Base-by-base conservation (phyloP, 371 early-diverging fungal species). In the Zopfochytrium polystomum region DNA sequence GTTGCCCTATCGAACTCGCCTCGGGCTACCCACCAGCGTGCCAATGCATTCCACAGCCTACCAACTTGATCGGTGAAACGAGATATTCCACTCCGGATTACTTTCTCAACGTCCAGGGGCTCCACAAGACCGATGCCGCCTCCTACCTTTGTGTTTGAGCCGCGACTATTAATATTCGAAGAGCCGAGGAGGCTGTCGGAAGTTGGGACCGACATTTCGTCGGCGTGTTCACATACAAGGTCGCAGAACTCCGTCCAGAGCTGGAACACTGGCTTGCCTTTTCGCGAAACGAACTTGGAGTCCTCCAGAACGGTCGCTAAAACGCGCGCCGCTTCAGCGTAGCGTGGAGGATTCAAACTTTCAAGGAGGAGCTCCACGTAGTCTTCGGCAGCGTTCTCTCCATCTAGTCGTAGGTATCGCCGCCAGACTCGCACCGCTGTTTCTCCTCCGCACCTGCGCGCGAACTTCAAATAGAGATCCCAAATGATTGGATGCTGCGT, bases 401-500 rank as follows among this genome's bases (percentile, higher is more conserved):
- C 72, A 58, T 79, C 67, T 65, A 91, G 85, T 79, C 89, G 89
- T 60, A 96, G 53, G 65, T 91, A 93, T 34, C 98, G 76, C 52
- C 84, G 76, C 66, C 88, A 87, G 42, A 95, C 81, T 11, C 88
- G 78, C 27, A 91, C 78, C 2, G 90, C 88, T 0, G 91, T 89
- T 63, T 90, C 87, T 0, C 94, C 93, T 18, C 94, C 89, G 30
- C 87, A 82, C 25, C 76, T 67, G 46, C 82, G 74, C 4, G 91
- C 92, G 79, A 92, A 94, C 55, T 77, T 64, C 44, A 93, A 72
- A 70, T 96, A 96, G 47, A 85, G 55, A 2, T 81, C 81, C 99
- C 99, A 98, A 33, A 98, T 78, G 34, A 89, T 80, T 18, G 70
- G 73, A 60, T 98, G 97, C 69, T 97, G 97, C 0, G 96, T 93